Percentiles rank a stretch among this genome's conserved stretches.
These are phyloP conservation scores for Talaromyces sp. DNA, from an alignment of 2,329 filamentous ascomycete species.

Conservation along the genomic window DNA sequence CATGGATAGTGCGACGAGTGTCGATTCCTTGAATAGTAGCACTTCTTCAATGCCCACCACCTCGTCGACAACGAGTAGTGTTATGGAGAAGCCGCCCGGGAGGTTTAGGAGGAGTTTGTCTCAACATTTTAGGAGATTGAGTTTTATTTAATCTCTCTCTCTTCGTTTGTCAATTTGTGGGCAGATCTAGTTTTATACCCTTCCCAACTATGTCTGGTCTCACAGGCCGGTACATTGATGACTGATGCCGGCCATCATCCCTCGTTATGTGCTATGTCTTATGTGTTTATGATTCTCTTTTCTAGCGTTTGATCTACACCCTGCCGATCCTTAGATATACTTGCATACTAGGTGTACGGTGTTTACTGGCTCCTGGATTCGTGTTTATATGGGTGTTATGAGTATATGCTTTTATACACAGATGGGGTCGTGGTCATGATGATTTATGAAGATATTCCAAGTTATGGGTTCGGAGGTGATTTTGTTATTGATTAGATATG, in stretches of 20 bases:
- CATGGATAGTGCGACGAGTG: slow-evolving; percentile 4
- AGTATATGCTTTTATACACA: neutral
- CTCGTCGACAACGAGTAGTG: neutral
- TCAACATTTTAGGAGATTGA: slow-evolving; percentile 8
- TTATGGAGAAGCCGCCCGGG: neutral
- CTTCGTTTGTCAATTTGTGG: neutral
- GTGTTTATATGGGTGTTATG: neutral
- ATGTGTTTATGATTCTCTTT: neutral
- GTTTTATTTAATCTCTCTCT: slow-evolving; percentile 1
- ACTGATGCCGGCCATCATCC: slow-evolving; percentile 1
- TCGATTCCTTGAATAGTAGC: neutral
- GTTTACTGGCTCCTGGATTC: neutral
- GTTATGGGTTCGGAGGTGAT: neutral
- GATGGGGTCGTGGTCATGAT: neutral
- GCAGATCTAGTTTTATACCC: neutral
- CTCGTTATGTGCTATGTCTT: neutral
- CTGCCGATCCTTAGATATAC: slow-evolving; percentile 2
- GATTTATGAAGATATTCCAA: neutral
- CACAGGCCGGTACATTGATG: neutral
- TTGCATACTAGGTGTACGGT: slow-evolving; percentile 10
- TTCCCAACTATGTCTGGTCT: neutral
- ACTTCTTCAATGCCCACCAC: neutral
- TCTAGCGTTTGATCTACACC: neutral
- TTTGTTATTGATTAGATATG: neutral
- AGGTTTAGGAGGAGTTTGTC: slow-evolving; percentile 6